Base-by-base conservation (phyloP, 257 asterid species). In the Solanum clarkiae region DNA sequence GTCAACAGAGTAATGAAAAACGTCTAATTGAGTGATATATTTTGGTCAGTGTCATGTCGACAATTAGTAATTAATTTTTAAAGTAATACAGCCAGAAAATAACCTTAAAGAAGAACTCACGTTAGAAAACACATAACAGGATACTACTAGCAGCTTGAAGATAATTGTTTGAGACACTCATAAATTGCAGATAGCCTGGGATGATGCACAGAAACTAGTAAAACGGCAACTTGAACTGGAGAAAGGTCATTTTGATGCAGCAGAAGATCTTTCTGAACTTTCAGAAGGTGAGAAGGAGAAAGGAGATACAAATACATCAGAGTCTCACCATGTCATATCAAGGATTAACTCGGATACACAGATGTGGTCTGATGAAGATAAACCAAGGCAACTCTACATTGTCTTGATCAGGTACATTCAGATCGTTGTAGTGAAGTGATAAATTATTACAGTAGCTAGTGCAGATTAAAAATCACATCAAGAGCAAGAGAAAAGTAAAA, bases 241-340 rank as follows among this genome's bases (percentile, higher is more conserved):
- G 54, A 91, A 84, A 80, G 92, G 91, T 59, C 93, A 91, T 40
- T 87, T 14, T 56, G 93, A 90, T 84, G 95, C 93, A 83, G 92
- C 92, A 51, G 90, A 84, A 17, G 95, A 94, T 85, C 91, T 92
- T 74, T 92, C 96, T 40, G 94, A 93, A 84, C 92, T 92, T 87
- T 93, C 97, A 13, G 96, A 91, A 86, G 94, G 94, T 15, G 97
- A 92, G 85, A 92, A 86, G 88, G 94, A 91, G 86, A 91, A 90
- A 87, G 89, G 85, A 26, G 92, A 89, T 44, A 29, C 75, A 65
- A 72, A 36, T 74, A 88, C 62, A 81, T 51, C 86, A 18, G 91
- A 88, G 59, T 56, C 86, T 51, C 45, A 56, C 49, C 75, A 87
- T 20, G 80, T 66, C 86, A 89, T 92, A 57, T 22, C 93, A 45